Base-by-base conservation (phyloP, 2,329 filamentous ascomycete genomes). In the Bipolaris bicolor region DNA sequence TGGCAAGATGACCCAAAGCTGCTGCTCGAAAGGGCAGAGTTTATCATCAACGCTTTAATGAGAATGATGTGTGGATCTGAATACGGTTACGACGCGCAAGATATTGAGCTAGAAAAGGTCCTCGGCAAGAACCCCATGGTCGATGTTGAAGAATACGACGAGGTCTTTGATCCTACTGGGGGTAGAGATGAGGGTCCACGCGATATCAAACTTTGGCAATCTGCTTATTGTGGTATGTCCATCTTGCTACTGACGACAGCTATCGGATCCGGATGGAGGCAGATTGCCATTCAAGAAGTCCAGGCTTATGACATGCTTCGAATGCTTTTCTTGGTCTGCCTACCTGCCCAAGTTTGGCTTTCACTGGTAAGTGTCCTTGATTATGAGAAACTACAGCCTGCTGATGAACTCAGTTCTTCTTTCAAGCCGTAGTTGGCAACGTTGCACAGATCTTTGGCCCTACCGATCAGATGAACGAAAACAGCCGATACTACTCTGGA, bases 401-500 rank as follows among this genome's bases (percentile, higher is more conserved):
- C 58, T 66, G 16, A 71, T 36, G 3, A 33, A 1, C 2, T 9
- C 24, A 73, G 64, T 75, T 75, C 62, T 75, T 75, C 57, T 74
- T 71, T 54, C 67, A 71, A 61, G 60, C 63, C 1, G 44, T 68
- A 6, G 53, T 71, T 1, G 59, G 59, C 13, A 67, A 72, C 26
- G 7, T 70, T 24, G 55, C 68, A 68, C 74, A 82, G 69, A 91
- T 94, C 80, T 85, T 93, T 56, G 91, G 91, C 5, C 90, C 91
- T 0, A 85, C 92, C 55, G 83, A 84, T 46, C 89, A 93, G 71
- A 82, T 94, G 74, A 85, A 82, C 31, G 79, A 83, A 67, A 95
- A 95, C 82, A 92, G 90, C 69, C 90, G 90, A 74, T 94, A 88
- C 79, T 95, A 90, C 78, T 94, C 91, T 0, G 91, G 89, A 1